Conservation (phyloP, 495 filamentous ascomycete genomes). For the Aspergillus hancockii region DNA sequence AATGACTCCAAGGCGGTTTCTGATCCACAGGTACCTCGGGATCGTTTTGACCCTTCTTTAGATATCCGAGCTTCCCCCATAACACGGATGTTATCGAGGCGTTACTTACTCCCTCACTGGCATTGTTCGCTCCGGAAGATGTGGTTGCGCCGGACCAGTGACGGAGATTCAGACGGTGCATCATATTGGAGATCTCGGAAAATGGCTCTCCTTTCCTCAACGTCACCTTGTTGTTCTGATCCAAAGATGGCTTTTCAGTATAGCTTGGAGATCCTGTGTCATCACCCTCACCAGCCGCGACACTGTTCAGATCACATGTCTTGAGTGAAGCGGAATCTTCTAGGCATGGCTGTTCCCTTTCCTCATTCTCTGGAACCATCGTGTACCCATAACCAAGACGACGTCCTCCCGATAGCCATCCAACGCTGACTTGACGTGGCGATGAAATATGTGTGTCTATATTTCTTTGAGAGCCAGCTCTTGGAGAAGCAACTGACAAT, state of each 20-base stretch:
- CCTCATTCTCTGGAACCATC: slow-evolving; percentile 29
- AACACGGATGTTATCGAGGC: slow-evolving; percentile 27
- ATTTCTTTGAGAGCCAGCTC: slow-evolving; percentile 9
- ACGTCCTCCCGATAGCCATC: slow-evolving; percentile 49
- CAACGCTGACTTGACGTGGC: slow-evolving; percentile 41
- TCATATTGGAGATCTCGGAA: slow-evolving; percentile 17
- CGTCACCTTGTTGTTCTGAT: slow-evolving; percentile 1
- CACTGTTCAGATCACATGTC: background rate
- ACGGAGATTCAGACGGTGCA: slow-evolving; percentile 13
- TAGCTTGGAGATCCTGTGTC: background rate
- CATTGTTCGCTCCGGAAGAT: slow-evolving; percentile 9
- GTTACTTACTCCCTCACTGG: slow-evolving; percentile 13
- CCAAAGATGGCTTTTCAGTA: background rate
- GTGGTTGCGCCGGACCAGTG: slow-evolving; percentile 16
- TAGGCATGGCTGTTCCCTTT: slow-evolving; percentile 5
- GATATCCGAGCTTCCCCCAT: slow-evolving; percentile 27
- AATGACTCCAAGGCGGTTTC: slow-evolving; percentile 22
- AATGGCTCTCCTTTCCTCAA: slow-evolving; percentile 11
- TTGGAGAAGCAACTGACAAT: slow-evolving; percentile 8
- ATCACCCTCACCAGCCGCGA: background rate
- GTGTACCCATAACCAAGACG: slow-evolving; percentile 48
- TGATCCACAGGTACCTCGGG: background rate
- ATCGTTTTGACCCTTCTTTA: slow-evolving; percentile 14
- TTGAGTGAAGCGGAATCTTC: background rate
- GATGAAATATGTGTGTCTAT: slow-evolving; percentile 4